These are phyloP conservation scores for Ananas comosus DNA, from an alignment of 176 grass and related monocot species.

Conservation along the genomic window DNA sequence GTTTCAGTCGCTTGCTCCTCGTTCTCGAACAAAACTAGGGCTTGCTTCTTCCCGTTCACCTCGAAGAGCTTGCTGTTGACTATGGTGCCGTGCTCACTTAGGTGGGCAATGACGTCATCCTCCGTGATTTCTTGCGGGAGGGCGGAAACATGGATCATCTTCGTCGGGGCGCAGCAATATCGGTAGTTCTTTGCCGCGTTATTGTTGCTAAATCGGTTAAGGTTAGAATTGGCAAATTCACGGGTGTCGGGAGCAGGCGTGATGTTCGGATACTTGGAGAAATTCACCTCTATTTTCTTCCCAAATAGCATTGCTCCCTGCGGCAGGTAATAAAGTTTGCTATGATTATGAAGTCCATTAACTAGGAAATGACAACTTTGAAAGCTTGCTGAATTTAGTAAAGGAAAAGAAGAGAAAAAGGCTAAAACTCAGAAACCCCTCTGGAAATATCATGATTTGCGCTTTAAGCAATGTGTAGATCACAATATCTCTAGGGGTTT, in stretches of 20 bases:
- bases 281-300: conserved; percentile 84
- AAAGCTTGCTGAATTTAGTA: too few relatives aligned
- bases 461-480: too few relatives aligned
- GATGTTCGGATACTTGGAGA: conserved; percentile 76
- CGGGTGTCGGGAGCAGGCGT: conserved; percentile 54
- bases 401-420: too few relatives aligned
- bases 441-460: too few relatives aligned
- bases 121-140: conserved; percentile 65
- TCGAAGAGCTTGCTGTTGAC: conserved; percentile 80
- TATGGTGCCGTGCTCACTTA: conserved; percentile 66
- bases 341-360: too few relatives aligned
- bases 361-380: too few relatives aligned
- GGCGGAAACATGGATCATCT: conserved; percentile 90
- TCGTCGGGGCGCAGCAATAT: conserved; percentile 83
- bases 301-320: conserved; percentile 62
- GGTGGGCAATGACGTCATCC: conserved; percentile 42
- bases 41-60: conserved; percentile 77
- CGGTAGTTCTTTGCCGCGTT: conserved; percentile 79
- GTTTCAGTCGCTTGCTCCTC: conserved; percentile 75
- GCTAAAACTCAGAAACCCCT: too few relatives aligned
- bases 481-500: too few relatives aligned
- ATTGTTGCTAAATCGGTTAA: conserved; percentile 70
- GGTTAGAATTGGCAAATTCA: conserved; percentile 63
- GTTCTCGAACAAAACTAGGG: conserved; percentile 56
- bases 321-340: not conserved